A percentile compares a stretch with the other conserved stretches of the same genome.
These are phyloP conservation scores for Endocladia muricata DNA, from an alignment of 31 red algal genomes.

Conservation along the genomic window DNA sequence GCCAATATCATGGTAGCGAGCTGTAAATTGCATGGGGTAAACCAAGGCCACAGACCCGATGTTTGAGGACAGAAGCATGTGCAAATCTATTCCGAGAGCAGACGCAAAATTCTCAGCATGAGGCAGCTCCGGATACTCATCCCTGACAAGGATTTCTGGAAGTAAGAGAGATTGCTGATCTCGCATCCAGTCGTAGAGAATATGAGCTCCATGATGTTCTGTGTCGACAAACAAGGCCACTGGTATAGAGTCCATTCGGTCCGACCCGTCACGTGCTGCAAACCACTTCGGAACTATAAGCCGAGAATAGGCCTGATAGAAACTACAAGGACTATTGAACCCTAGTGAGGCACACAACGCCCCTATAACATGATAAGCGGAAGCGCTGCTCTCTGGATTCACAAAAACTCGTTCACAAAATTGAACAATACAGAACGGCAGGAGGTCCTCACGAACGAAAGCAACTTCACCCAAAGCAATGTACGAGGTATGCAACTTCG, in stretches of 20 bases:
- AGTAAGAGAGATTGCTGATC: slow-evolving; percentile 45
- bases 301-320: slow-evolving; percentile 42
- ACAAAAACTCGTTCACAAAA: slow-evolving; percentile 8
- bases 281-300: slow-evolving; percentile 43
- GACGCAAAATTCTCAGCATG: slow-evolving; percentile 24
- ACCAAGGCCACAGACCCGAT: slow-evolving; percentile 39
- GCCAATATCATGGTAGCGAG: slow-evolving; percentile 28
- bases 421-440: slow-evolving; percentile 35
- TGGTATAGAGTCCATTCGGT: slow-evolving; percentile 32
- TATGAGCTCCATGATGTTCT: slow-evolving; percentile 48
- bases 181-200: slow-evolving; percentile 54
- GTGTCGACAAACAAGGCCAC: slow-evolving; percentile 26
- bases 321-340: slow-evolving; percentile 20
- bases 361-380: slow-evolving; percentile 21
- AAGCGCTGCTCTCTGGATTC: background rate
- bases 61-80: slow-evolving; percentile 27
- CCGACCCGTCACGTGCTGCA: background rate
- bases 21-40: slow-evolving; percentile 62
- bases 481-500: slow-evolving; percentile 24
- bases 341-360: slow-evolving; percentile 20
- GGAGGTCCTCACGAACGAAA: slow-evolving; percentile 15
- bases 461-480: slow-evolving; percentile 12
- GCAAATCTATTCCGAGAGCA: slow-evolving; percentile 26
- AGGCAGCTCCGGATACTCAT: slow-evolving; percentile 11
- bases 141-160: slow-evolving; percentile 51